Percentiles rank a stretch among this genome's conserved stretches.
These are phyloP conservation scores for Pichia sp. DNA, from an alignment of 1,139 yeast genomes.

Conservation along the genomic window DNA sequence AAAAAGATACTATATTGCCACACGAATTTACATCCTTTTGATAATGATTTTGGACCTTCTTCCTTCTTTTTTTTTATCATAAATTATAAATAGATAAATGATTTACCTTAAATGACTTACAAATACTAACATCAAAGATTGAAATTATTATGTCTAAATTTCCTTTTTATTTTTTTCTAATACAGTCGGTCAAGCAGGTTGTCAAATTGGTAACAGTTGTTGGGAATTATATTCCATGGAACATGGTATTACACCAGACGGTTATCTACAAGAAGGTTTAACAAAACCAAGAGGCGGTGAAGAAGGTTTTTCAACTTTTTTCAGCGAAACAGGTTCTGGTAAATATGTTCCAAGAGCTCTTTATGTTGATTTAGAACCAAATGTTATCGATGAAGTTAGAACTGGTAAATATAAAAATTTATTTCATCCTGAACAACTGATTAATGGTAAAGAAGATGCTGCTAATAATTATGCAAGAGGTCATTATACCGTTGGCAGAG, in stretches of 20 bases:
- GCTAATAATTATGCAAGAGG: constrained; percentile 99
- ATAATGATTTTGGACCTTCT: too few species aligned
- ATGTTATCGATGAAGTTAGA: constrained; percentile 95
- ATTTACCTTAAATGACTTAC: background rate
- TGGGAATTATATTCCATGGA: constrained; percentile 97
- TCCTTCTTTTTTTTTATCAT: background rate
- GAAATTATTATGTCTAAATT: background rate
- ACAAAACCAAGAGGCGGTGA: constrained; percentile 80
- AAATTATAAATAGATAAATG: background rate
- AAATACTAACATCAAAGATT: constrained; percentile 4
- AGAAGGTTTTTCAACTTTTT: constrained; percentile 94
- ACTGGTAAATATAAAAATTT: constrained; percentile 87
- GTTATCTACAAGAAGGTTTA: constrained; percentile 68
- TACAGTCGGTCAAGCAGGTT: constrained; percentile 65
- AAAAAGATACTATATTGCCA: too few species aligned
- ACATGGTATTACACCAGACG: constrained; percentile 91
- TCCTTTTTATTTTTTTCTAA: background rate
- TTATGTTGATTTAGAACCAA: constrained; percentile 96
- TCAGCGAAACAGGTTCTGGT: constrained; percentile 93
- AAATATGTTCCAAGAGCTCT: constrained; percentile 97
- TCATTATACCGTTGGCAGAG: constrained; percentile 97
- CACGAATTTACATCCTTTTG: too few species aligned
- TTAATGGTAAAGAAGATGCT: constrained; percentile 97
- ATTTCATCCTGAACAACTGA: constrained; percentile 96
- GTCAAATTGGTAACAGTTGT: constrained; percentile 98